Base-by-base conservation (phyloP, 129 eudicot species). In the Pittosporum tobira region DNA sequence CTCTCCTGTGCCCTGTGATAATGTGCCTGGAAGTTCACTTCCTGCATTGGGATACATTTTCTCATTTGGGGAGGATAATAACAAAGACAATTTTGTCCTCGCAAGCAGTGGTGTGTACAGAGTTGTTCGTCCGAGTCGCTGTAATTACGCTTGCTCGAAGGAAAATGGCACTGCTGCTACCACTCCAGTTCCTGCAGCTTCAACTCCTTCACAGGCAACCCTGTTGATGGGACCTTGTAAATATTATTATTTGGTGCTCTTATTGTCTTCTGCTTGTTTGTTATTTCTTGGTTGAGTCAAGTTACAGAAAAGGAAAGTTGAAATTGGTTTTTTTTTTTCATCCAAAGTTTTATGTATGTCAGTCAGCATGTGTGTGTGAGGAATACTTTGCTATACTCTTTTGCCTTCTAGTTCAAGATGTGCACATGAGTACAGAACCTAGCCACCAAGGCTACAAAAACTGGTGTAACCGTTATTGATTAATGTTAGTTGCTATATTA, bases 51-150 rank as follows among this genome's bases (percentile, higher is more conserved):
- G 88, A 21, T 88, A 84, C 73, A 66, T 88, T 22, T 79, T 88
- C 63, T 88, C 96, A 2, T 88, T 69, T 16, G 94, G 83, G 1
- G 87, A 84, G 55, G 96, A 88, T 57, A 79, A 79, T 53, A 72
- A 70, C 8, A 79, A 75, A 45, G 89, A 88, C 38, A 50, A 74
- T 25, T 84, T 70, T 59, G 50, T 88, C 44, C 62, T 88, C 50
- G 52, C 91, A 2, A 79, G 79, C 51, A 88, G 83, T 44, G 94
- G 96, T 1, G 94, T 88, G 27, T 88, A 84, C 62, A 77, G 96
- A 54, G 54, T 88, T 1, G 91, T 76, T 52, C 85, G 72, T 67
- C 94, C 96, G 0, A 88, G 88, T 50, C 87, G 85, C 3, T 88
- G 96, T 37, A 64, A 74, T 16, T 88, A 79, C 66, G 59, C 77